phyloP scores from a whole-genome alignment of 2,329 filamentous ascomycete genomes.

The Exophiala sideris region DNA sequence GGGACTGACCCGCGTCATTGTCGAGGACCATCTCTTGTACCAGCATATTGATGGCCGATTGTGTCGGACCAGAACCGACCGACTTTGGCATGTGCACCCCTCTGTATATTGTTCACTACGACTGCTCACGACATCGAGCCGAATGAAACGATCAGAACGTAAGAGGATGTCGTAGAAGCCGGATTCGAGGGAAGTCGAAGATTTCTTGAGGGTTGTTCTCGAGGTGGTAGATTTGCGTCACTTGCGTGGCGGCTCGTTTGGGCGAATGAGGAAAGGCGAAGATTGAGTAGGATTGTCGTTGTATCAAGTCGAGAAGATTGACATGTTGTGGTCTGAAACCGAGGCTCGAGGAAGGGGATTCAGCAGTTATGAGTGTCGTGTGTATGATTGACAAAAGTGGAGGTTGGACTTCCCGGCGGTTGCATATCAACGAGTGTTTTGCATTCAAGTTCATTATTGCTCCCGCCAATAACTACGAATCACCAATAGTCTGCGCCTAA shows the following conservation, averaged over 20 bases:
- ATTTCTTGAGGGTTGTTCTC: too few relatives aligned
- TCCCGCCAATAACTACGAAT: not conserved
- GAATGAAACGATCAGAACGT: not conserved
- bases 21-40: conserved; percentile 24
- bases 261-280: too few relatives aligned
- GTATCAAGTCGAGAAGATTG: not conserved
- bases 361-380: conserved; percentile 2
- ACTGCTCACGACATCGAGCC: not conserved
- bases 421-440: conserved; percentile 1
- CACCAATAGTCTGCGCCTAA: too few relatives aligned
- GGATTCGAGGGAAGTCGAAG: too few relatives aligned
- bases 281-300: not conserved
- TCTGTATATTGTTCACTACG: not conserved
- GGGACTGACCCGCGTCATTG: conserved; percentile 16
- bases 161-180: too few relatives aligned
- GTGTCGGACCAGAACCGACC: conserved; percentile 2
- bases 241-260: too few relatives aligned
- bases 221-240: too few relatives aligned
- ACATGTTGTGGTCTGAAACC: not conserved
- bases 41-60: conserved; percentile 15
- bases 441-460: not conserved
- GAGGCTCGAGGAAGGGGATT: conserved; percentile 6
- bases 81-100: conserved; percentile 1
- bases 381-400: conserved; percentile 9
- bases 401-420: conserved; percentile 1